Evolutionary conservation across 2,329 filamentous ascomycete genomes (phyloP).

Genomic region (Chaetoscypha palmicola): DNA sequence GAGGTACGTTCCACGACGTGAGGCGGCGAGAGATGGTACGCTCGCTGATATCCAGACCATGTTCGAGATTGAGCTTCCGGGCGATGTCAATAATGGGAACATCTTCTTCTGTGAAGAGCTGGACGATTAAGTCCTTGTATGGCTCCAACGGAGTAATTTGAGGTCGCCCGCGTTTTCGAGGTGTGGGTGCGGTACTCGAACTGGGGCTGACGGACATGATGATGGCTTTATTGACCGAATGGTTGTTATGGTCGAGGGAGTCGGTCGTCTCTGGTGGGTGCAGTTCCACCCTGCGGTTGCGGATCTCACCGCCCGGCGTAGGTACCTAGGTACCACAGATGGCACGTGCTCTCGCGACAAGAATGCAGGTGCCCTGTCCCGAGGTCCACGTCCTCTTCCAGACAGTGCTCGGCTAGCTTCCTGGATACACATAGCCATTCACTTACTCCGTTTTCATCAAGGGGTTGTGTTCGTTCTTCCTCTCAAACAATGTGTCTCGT

Average conservation of each 20-base stretch:
- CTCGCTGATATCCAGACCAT: constrained; percentile 26
- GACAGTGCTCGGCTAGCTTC: too few species aligned
- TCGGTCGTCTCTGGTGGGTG: not conserved
- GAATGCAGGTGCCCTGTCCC: too few species aligned
- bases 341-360: too few species aligned
- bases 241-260: constrained; percentile 22
- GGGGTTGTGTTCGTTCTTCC: too few species aligned
- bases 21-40: constrained; percentile 26
- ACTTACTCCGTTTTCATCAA: too few species aligned
- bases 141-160: constrained; percentile 23
- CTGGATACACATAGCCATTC: too few species aligned
- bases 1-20: constrained; percentile 25
- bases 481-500: too few species aligned
- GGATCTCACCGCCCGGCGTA: too few species aligned
- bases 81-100: constrained; percentile 26
- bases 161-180: constrained; percentile 23
- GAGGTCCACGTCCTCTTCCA: too few species aligned
- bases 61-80: constrained; percentile 22
- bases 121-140: constrained; percentile 26
- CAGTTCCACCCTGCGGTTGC: too few species aligned
- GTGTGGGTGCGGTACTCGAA: constrained; percentile 2
- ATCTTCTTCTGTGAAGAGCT: constrained; percentile 23
- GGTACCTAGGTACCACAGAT: too few species aligned
- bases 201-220: constrained; percentile 15
- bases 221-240: constrained; percentile 19